These are phyloP conservation scores for Paracamarosporium sp. DNA, from an alignment of 2,329 filamentous ascomycete species.

Conservation along the genomic window DNA sequence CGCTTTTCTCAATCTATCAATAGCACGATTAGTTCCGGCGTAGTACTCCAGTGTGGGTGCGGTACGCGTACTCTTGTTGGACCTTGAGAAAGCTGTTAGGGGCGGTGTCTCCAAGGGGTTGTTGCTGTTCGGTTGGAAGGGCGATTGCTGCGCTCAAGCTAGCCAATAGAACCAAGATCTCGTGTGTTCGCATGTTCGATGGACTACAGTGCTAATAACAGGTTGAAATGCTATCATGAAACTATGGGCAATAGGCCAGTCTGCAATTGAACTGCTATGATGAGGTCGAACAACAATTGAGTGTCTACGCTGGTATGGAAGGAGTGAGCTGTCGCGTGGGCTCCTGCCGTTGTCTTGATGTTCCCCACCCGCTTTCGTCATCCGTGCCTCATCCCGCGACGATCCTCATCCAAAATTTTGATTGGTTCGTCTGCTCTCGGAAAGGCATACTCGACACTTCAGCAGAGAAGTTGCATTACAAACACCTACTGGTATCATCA, in stretches of 20 bases:
- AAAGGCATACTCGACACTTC: neutral
- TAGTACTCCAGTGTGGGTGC: neutral
- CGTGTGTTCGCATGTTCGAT: constrained; percentile 23
- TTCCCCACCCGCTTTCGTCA: constrained; percentile 33
- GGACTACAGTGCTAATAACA: neutral
- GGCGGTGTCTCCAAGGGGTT: constrained; percentile 23
- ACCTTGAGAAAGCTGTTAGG: constrained; percentile 30
- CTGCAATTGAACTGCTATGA: neutral
- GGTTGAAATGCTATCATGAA: neutral
- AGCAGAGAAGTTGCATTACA: too few relatives aligned
- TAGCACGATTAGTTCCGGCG: constrained; percentile 3
- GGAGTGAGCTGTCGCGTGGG: constrained; percentile 22
- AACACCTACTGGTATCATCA: too few relatives aligned
- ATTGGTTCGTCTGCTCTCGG: neutral
- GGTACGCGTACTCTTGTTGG: constrained; percentile 31
- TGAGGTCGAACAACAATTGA: neutral
- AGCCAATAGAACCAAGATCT: constrained; percentile 10
- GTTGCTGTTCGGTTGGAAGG: constrained; percentile 35
- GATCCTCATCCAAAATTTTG: constrained; percentile 7
- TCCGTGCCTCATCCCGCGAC: constrained; percentile 32
- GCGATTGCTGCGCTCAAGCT: constrained; percentile 21
- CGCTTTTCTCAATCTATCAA: constrained; percentile 43
- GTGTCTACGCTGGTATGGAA: neutral
- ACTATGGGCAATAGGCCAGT: neutral
- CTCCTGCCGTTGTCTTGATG: constrained; percentile 13